Percentiles rank a stretch among this genome's conserved stretches.
Evolutionary conservation across 306 rosid genomes (phyloP).

Genomic region (Rosa persica): DNA sequence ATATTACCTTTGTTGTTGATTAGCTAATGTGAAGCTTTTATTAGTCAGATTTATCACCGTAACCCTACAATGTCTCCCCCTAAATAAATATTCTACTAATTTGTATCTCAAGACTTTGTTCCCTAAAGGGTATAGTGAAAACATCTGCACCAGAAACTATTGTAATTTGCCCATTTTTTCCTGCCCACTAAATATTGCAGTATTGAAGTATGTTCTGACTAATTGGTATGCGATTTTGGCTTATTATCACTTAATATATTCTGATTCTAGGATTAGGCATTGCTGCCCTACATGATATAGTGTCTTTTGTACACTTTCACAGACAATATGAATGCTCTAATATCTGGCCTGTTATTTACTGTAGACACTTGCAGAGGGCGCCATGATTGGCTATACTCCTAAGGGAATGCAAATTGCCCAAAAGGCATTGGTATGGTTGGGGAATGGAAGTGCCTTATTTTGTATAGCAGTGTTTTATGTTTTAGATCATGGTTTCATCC

Average conservation of each 20-base stretch:
- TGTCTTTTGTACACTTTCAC: not conserved
- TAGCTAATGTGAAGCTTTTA: not conserved
- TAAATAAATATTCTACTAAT: not conserved
- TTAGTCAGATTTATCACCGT: not conserved
- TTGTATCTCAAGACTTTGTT: not conserved
- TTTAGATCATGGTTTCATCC: constrained; percentile 12
- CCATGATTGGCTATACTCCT: constrained; percentile 85
- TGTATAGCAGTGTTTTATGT: not conserved
- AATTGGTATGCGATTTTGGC: not conserved
- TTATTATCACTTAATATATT: not conserved
- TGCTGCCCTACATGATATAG: not conserved
- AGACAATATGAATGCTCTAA: not conserved
- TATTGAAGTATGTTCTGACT: not conserved
- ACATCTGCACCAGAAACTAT: not conserved
- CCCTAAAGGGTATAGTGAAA: not conserved
- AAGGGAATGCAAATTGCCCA: constrained; percentile 91
- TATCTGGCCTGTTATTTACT: constrained; percentile 21
- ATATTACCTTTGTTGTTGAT: not conserved
- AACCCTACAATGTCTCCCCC: not conserved
- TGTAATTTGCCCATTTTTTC: not conserved
- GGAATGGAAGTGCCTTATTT: constrained; percentile 18
- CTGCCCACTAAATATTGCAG: not conserved
- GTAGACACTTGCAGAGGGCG: constrained; percentile 85
- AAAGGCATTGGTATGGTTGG: constrained; percentile 61
- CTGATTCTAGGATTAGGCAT: not conserved